Percentiles rank a stretch among this genome's conserved stretches.
Conservation (phyloP, 2,329 filamentous ascomycete species). For the Pezicula radicicola region DNA sequence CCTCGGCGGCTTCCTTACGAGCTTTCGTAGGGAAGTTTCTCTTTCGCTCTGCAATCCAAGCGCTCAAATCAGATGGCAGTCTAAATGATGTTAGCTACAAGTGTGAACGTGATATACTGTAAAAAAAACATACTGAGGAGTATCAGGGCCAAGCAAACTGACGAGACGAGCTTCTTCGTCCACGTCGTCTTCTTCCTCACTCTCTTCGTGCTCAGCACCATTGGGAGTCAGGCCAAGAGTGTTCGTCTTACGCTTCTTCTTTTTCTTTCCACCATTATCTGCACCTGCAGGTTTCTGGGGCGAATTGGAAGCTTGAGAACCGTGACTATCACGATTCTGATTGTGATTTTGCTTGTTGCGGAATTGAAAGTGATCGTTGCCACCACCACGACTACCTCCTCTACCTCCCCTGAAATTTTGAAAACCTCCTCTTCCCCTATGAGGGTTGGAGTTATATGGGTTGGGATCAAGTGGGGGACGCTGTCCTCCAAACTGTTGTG, state of each 20-base stretch:
- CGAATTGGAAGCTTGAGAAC: conserved; percentile 23
- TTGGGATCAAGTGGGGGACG: conserved; percentile 30
- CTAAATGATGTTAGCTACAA: conserved; percentile 32
- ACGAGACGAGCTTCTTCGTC: conserved; percentile 54
- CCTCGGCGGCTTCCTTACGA: conserved; percentile 62
- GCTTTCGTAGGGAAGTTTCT: conserved; percentile 77
- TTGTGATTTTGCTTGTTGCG: conserved; percentile 31
- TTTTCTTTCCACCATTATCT: conserved; percentile 42
- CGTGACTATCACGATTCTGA: conserved; percentile 16
- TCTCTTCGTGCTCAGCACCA: conserved; percentile 48
- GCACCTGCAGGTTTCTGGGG: conserved; percentile 49
- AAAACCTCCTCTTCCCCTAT: conserved; percentile 36
- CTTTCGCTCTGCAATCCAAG: conserved; percentile 78
- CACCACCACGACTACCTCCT: conserved; percentile 34
- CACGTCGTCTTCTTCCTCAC: conserved; percentile 64
- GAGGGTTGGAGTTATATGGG: conserved; percentile 32
- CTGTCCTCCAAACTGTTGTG: conserved; percentile 30
- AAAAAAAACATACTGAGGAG: conserved; percentile 30
- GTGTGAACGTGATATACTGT: conserved; percentile 20
- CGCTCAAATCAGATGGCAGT: conserved; percentile 62
- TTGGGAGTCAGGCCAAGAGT: conserved; percentile 67
- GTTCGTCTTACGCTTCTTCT: conserved; percentile 71
- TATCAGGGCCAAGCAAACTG: conserved; percentile 31
- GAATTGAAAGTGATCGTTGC: conserved; percentile 36
- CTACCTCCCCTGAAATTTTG: conserved; percentile 27